These are phyloP conservation scores for Entomortierella chlamydospora DNA, from an alignment of 192 early-diverging fungal genomes.

Conservation along the genomic window DNA sequence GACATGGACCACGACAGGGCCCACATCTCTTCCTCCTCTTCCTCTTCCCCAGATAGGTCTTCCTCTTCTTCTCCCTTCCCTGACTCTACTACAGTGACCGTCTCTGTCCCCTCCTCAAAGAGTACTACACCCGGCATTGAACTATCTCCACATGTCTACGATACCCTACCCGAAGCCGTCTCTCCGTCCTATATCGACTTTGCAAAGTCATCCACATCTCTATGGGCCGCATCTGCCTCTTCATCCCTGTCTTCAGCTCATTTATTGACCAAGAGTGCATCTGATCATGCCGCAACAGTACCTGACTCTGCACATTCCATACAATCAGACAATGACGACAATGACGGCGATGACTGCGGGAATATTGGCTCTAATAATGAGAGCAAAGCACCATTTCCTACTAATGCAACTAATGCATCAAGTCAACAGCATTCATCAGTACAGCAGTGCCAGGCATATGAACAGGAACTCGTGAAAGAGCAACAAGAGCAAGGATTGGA, in stretches of 20 bases:
- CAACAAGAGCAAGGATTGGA: neutral
- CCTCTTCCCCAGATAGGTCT: neutral
- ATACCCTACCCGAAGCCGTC: neutral
- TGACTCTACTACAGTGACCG: neutral
- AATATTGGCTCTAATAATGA: too few relatives aligned
- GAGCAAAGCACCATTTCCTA: too few relatives aligned
- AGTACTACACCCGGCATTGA: neutral
- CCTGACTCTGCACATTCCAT: neutral
- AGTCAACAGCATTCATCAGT: neutral
- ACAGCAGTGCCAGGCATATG: neutral
- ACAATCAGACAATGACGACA: neutral
- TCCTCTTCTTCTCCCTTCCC: neutral
- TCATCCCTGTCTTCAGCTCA: neutral
- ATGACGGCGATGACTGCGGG: neutral
- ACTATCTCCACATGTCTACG: neutral
- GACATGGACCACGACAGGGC: neutral
- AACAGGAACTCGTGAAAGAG: constrained; percentile 6
- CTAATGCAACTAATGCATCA: neutral
- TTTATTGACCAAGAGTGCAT: neutral
- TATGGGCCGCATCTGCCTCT: neutral
- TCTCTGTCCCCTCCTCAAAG: constrained; percentile 2
- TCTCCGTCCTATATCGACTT: neutral
- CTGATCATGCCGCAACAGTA: neutral
- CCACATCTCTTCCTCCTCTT: neutral
- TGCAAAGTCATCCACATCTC: neutral